Evolutionary conservation across 495 filamentous ascomycete genomes (phyloP).

Genomic region (Penicillium goetzii): DNA sequence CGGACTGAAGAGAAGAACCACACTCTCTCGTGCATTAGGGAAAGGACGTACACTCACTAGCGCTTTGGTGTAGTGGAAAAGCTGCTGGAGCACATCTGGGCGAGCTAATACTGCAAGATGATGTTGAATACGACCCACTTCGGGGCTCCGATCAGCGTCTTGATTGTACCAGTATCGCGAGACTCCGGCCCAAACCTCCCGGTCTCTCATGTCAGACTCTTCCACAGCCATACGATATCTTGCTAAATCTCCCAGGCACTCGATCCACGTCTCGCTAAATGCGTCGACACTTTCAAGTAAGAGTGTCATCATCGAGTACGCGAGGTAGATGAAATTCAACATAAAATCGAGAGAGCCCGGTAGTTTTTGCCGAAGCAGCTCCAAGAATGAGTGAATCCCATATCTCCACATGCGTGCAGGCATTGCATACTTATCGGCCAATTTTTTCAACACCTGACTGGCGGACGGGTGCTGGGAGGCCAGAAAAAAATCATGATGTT

Average conservation of each 20-base stretch:
- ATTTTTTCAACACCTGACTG: constrained; percentile 54
- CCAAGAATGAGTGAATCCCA: constrained; percentile 78
- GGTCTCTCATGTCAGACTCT: constrained; percentile 68
- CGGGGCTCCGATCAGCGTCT: constrained; percentile 71
- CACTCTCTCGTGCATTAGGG: constrained; percentile 65
- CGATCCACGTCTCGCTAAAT: constrained; percentile 88
- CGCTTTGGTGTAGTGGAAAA: constrained; percentile 71
- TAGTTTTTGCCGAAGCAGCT: constrained; percentile 69
- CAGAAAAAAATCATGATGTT: constrained; percentile 82
- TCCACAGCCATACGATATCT: constrained; percentile 80
- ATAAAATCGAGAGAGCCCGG: constrained; percentile 76
- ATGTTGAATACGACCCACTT: constrained; percentile 77
- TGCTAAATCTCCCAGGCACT: constrained; percentile 81
- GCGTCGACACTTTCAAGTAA: constrained; percentile 74
- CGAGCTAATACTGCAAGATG: constrained; percentile 82
- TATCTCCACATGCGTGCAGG: constrained; percentile 85
- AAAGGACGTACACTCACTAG: constrained; percentile 57
- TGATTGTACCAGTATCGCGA: constrained; percentile 81
- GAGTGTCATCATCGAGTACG: constrained; percentile 80
- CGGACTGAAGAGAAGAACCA: constrained; percentile 71
- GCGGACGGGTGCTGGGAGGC: constrained; percentile 77
- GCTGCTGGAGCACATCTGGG: constrained; percentile 71
- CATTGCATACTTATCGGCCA: constrained; percentile 77
- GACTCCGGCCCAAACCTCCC: constrained; percentile 78
- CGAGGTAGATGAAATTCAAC: constrained; percentile 79